Evolutionary conservation across 768 basidiomycete species (phyloP).

Genomic region (Tubosaeta sp.): DNA sequence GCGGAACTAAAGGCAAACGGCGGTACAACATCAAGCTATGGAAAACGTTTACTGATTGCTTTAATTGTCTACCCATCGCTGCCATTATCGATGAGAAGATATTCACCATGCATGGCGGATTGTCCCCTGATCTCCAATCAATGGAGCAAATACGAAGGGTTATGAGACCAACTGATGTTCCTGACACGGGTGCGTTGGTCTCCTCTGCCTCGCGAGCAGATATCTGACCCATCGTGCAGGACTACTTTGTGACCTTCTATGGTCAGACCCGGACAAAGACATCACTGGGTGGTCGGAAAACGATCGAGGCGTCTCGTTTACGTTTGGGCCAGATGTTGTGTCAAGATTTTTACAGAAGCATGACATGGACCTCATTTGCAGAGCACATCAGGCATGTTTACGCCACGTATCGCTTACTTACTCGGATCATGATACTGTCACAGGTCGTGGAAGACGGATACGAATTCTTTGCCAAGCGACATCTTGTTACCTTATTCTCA

Average conservation of each 20-base stretch:
- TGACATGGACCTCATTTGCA: slow-evolving; percentile 98
- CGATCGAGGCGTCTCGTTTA: slow-evolving; percentile 97
- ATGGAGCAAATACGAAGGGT: slow-evolving; percentile 99
- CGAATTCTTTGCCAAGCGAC: slow-evolving; percentile 97
- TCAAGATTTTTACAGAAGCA: slow-evolving; percentile 98
- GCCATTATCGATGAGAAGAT: slow-evolving; percentile 99
- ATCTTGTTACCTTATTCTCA: slow-evolving; percentile 94
- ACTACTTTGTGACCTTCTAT: slow-evolving; percentile 90
- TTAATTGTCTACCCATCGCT: slow-evolving; percentile 98
- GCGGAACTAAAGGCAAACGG: slow-evolving; percentile 75
- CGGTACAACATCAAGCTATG: slow-evolving; percentile 99
- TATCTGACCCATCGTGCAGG: slow-evolving; percentile 43
- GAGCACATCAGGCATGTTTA: slow-evolving; percentile 86
- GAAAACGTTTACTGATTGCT: slow-evolving; percentile 99
- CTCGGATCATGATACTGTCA: background rate
- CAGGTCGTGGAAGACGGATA: slow-evolving; percentile 99
- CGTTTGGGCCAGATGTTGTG: slow-evolving; percentile 97
- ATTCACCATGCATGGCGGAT: slow-evolving; percentile 98
- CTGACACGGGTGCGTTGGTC: slow-evolving; percentile 77
- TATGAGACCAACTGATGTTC: slow-evolving; percentile 98
- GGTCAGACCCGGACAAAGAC: slow-evolving; percentile 99
- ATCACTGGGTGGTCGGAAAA: slow-evolving; percentile 99
- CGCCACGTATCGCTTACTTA: slow-evolving; percentile 2
- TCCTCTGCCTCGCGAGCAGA: background rate
- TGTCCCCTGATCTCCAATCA: slow-evolving; percentile 95